Evolutionary conservation across 1,139 yeast genomes (phyloP).

Genomic region (Lodderomyces metapsilosis): DNA sequence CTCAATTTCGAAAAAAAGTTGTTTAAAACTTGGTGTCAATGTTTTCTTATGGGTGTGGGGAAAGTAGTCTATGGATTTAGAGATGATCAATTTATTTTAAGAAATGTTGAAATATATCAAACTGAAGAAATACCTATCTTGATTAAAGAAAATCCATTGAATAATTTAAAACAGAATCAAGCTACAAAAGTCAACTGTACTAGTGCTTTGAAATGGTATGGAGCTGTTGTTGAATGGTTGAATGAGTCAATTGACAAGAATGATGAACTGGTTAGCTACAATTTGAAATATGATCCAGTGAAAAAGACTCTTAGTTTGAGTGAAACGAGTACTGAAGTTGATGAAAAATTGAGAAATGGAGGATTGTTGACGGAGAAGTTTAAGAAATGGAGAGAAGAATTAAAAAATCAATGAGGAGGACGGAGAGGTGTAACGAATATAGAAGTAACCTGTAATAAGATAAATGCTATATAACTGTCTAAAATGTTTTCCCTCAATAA

Average conservation of each 20-base stretch:
- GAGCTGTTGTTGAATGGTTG: slow-evolving; percentile 81
- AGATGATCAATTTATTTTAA: slow-evolving; percentile 63
- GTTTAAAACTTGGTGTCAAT: slow-evolving; percentile 88
- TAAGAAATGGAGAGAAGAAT: slow-evolving; percentile 53
- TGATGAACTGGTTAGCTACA: slow-evolving; percentile 36
- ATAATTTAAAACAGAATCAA: slow-evolving; percentile 15
- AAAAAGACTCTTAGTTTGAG: slow-evolving; percentile 28
- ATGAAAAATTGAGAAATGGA: slow-evolving; percentile 29
- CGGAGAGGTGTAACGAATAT: too few relatives aligned
- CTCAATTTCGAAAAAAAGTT: slow-evolving; percentile 69
- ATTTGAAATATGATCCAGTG: slow-evolving; percentile 35
- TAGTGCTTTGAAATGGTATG: slow-evolving; percentile 81
- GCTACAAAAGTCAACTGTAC: slow-evolving; percentile 55
- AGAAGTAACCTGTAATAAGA: too few relatives aligned
- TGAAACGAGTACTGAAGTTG: slow-evolving; percentile 28
- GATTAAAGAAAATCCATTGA: slow-evolving; percentile 44
- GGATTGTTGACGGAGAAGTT: slow-evolving; percentile 55
- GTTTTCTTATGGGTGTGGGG: slow-evolving; percentile 81
- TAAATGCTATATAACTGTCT: too few relatives aligned
- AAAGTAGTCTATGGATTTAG: slow-evolving; percentile 83
- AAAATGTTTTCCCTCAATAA: slow-evolving; percentile 5
- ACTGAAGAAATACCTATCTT: slow-evolving; percentile 76
- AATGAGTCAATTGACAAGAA: slow-evolving; percentile 48
- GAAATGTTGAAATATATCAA: slow-evolving; percentile 68
- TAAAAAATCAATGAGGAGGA: background rate